Conservation (phyloP, 108 stramenopile species). For the Tribonema minus region DNA sequence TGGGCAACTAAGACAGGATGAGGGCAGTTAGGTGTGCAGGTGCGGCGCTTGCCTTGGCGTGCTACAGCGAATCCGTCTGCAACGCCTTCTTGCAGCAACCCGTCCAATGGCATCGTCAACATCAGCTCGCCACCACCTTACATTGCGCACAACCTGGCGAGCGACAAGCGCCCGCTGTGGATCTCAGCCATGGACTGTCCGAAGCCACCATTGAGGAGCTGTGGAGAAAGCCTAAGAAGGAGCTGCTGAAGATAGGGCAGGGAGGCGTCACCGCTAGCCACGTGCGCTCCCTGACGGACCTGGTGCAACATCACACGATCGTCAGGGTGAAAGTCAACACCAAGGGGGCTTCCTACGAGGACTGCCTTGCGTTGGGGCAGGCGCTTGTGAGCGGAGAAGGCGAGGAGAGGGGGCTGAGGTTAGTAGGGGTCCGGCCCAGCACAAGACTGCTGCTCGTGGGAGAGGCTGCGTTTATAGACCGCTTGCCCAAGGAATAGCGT, state of each 20-base stretch:
- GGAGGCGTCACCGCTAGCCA: conserved; percentile 34
- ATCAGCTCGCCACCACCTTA: too few relatives aligned
- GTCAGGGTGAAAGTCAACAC: conserved; percentile 36
- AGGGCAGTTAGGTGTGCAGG: too few relatives aligned
- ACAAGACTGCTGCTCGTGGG: not conserved
- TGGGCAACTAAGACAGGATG: too few relatives aligned
- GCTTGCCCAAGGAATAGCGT: not conserved
- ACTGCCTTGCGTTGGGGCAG: not conserved
- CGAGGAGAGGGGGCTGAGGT: not conserved
- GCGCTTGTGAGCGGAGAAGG: not conserved
- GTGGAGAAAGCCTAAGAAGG: conserved; percentile 31
- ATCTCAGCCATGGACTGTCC: too few relatives aligned
- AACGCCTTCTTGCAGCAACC: too few relatives aligned
- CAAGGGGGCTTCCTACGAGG: not conserved
- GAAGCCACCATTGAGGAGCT: conserved; percentile 8
- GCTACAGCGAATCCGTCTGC: too few relatives aligned
- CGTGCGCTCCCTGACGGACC: conserved; percentile 25
- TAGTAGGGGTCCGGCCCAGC: not conserved
- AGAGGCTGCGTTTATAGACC: not conserved
- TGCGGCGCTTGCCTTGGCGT: too few relatives aligned
- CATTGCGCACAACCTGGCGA: too few relatives aligned
- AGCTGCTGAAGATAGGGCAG: conserved; percentile 34
- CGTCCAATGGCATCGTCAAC: too few relatives aligned
- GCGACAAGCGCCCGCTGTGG: too few relatives aligned
- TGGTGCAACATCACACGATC: conserved; percentile 17